A percentile compares a stretch with the other conserved stretches of the same genome.
Evolutionary conservation across 306 rosid species (phyloP).

Genomic region (Oxytropis ochrocephala): DNA sequence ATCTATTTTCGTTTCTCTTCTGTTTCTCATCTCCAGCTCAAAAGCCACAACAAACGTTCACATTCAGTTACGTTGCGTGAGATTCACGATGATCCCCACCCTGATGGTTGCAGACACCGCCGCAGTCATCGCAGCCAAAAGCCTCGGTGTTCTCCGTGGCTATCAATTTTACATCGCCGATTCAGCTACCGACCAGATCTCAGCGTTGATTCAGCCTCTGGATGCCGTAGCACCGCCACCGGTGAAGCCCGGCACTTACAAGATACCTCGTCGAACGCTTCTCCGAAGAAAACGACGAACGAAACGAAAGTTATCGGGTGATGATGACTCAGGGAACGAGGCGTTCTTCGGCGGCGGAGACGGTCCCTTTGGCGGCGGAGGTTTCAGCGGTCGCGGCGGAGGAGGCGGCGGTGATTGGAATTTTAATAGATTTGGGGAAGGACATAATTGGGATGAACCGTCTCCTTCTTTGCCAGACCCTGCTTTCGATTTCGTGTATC

Average conservation of each 20-base stretch:
- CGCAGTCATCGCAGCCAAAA: constrained; percentile 35
- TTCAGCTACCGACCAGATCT: constrained; percentile 39
- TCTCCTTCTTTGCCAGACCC: constrained; percentile 64
- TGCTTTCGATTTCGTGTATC: constrained; percentile 76
- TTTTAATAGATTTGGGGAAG: constrained; percentile 55
- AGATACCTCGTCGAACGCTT: constrained; percentile 42
- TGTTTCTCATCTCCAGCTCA: not conserved
- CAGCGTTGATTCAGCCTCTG: constrained; percentile 49
- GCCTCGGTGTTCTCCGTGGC: constrained; percentile 45
- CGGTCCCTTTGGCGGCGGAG: constrained; percentile 39
- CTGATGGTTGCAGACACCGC: constrained; percentile 56
- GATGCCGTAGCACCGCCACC: constrained; percentile 76
- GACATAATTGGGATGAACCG: constrained; percentile 56
- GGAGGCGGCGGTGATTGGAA: constrained; percentile 77
- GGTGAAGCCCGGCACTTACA: constrained; percentile 34
- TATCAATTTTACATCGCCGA: constrained; percentile 24
- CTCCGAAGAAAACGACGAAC: constrained; percentile 59
- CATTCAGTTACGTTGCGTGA: not conserved
- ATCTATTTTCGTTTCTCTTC: not conserved
- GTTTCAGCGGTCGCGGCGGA: constrained; percentile 21
- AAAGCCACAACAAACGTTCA: not conserved
- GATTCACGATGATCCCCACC: constrained; percentile 11
- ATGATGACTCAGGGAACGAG: constrained; percentile 37
- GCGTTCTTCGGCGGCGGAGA: constrained; percentile 45
- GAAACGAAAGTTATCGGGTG: constrained; percentile 49